Base-by-base conservation (phyloP, 1,284 basidiomycete genomes). In the Vanrija sp. region DNA sequence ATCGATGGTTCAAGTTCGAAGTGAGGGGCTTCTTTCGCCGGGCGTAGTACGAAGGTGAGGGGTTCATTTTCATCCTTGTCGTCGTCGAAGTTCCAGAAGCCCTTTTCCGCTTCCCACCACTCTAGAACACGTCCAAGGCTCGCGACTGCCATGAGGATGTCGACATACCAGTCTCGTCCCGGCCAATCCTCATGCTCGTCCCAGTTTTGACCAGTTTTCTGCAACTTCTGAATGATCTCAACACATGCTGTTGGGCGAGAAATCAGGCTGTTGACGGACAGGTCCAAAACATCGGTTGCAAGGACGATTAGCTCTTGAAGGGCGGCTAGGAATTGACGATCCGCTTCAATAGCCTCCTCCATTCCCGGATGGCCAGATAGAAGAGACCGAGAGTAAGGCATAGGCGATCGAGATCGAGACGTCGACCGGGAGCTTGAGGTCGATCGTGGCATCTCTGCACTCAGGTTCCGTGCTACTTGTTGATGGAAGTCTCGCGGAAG, bases 31-130 rank as follows among this genome's bases (percentile, higher is more conserved):
- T 74, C 72, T 46, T 67, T 66, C 12, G 65, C 83, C 1, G 90
- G 86, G 69, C 93, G 93, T 69, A 91, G 86, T 54, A 96, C 89
- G 69, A 95, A 95, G 59, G 86, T 83, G 52, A 95, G 80, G 1
- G 89, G 89, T 64, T 96, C 93, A 57, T 81, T 78, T 47, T 76
- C 78, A 52, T 92, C 89, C 51, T 76, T 77, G 50, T 93, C 90
- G 58, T 95, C 92, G 71, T 94, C 89, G 70, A 98, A 98, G 69
- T 97, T 97, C 96, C 96, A 99, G 77, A 98, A 98, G 61, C 94
- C 91, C 71, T 95, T 95, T 79, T 98, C 96, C n/a, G 95, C 95
- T 74, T 97, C 92, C 95, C 95, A 99, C 96, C 96, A 99, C 71
- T 98, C 96, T 57, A 98, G 86, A 26, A 98, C 95, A 54, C 96